Percentiles rank a stretch among this genome's conserved stretches.
Evolutionary conservation across 2,329 filamentous ascomycete genomes (phyloP).

Genomic region (Pyrenophora teres): DNA sequence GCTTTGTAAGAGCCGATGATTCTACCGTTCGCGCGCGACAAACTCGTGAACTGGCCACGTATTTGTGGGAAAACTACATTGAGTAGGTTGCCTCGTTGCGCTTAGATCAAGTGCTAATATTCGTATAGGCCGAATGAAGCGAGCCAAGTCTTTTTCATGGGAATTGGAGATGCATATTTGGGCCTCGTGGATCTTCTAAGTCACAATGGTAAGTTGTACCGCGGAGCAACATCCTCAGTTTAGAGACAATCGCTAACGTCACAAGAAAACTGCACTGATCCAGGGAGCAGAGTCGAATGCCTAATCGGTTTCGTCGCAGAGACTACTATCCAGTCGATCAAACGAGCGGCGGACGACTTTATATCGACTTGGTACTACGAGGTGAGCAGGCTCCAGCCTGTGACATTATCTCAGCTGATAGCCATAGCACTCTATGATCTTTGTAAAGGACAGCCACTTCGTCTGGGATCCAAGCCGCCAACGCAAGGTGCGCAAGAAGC

Average conservation of each 20-base stretch:
- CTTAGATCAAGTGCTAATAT: constrained; percentile 7
- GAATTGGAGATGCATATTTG: constrained; percentile 85
- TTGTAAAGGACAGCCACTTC: constrained; percentile 73
- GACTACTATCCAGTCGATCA: constrained; percentile 74
- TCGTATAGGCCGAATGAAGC: constrained; percentile 59
- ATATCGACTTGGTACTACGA: constrained; percentile 85
- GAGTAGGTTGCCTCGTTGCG: constrained; percentile 56
- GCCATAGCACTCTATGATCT: constrained; percentile 72
- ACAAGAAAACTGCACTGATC: constrained; percentile 64
- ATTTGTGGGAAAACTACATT: constrained; percentile 97
- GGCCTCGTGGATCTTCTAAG: constrained; percentile 82
- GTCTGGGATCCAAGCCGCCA: constrained; percentile 70
- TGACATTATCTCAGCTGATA: not conserved
- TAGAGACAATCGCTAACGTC: not conserved
- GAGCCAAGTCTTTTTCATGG: constrained; percentile 81
- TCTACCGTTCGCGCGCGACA: constrained; percentile 47
- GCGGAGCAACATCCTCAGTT: no score
- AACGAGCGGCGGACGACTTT: constrained; percentile 66
- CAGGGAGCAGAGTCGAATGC: constrained; percentile 60
- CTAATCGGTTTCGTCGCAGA: constrained; percentile 82
- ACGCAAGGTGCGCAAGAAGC: constrained; percentile 61
- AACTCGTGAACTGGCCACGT: constrained; percentile 74
- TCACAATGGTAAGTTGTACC: constrained; percentile 64
- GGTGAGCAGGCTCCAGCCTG: constrained; percentile 41
- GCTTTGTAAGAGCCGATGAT: constrained; percentile 56